Evolutionary conservation across 2,329 filamentous ascomycete species (phyloP).

Genomic region (Sclerotinia trifoliorum): DNA sequence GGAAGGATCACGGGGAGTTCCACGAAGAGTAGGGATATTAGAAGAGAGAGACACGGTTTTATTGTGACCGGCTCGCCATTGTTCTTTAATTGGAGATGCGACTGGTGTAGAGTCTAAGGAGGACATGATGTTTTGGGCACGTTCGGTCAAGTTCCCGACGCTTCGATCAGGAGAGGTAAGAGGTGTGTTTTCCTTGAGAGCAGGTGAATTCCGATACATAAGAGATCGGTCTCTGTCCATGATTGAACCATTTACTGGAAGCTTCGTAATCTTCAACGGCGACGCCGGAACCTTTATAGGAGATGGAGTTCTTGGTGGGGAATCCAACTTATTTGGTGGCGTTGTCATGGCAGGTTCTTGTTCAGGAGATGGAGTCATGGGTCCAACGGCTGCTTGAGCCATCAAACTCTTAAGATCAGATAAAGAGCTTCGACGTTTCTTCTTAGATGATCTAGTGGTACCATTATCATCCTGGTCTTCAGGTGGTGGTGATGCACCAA

Average conservation of each 20-base stretch:
- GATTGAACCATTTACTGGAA: conserved; percentile 33
- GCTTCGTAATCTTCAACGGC: conserved; percentile 33
- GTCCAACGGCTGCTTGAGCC: conserved; percentile 54
- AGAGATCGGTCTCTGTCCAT: conserved; percentile 33
- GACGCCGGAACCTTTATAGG: conserved; percentile 24
- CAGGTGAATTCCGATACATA: conserved; percentile 32
- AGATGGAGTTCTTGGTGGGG: conserved; percentile 38
- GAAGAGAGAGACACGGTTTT: conserved; percentile 37
- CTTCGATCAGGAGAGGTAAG: conserved; percentile 25
- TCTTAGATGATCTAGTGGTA: conserved; percentile 52
- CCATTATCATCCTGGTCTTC: conserved; percentile 47
- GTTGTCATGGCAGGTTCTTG: conserved; percentile 5
- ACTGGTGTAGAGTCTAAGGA: conserved; percentile 31
- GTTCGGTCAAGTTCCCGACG: conserved; percentile 36
- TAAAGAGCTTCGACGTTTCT: conserved; percentile 86
- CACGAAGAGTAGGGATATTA: conserved; percentile 37
- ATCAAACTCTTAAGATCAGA: conserved; percentile 78
- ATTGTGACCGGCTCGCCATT: conserved; percentile 35
- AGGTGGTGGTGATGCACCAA: conserved; percentile 38
- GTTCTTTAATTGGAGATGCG: conserved; percentile 29
- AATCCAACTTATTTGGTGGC: conserved; percentile 28
- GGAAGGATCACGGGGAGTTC: conserved; percentile 32
- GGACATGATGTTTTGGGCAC: conserved; percentile 38
- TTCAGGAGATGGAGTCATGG: conserved; percentile 41
- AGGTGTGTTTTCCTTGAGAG: conserved; percentile 36